A percentile compares a stretch with the other conserved stretches of the same genome.
phyloP scores from a whole-genome alignment of 106 monocot genomes.

The Ottelia alismoides region DNA sequence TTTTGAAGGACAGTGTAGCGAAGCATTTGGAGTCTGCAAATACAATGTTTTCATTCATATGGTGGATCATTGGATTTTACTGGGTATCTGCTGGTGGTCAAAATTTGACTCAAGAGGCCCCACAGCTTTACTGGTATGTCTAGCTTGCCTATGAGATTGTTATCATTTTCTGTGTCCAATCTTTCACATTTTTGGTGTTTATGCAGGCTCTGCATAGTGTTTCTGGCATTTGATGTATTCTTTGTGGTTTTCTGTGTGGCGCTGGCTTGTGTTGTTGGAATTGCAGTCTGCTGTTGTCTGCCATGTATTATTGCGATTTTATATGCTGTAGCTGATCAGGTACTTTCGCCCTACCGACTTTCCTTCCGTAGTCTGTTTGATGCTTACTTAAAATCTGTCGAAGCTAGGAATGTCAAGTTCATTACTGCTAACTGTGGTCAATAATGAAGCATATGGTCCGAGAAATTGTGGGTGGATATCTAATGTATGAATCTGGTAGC shows the following conservation, averaged over 20 bases:
- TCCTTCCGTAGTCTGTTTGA: too few species aligned
- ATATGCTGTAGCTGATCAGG: slow-evolving; percentile 82
- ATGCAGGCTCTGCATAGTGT: slow-evolving; percentile 66
- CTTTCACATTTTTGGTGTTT: too few species aligned
- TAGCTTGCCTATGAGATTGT: not conserved
- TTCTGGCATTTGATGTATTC: slow-evolving; percentile 81
- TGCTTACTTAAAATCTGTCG: too few species aligned
- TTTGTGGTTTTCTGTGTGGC: slow-evolving; percentile 79
- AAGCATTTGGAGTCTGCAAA: slow-evolving; percentile 84
- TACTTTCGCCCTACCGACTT: too few species aligned
- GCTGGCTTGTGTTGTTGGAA: slow-evolving; percentile 57
- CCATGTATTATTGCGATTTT: slow-evolving; percentile 79
- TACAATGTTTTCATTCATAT: slow-evolving; percentile 90
- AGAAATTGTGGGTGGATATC: too few species aligned
- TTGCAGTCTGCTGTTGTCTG: slow-evolving; percentile 75
- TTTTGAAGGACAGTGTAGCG: slow-evolving; percentile 55
- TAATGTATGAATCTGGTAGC: too few species aligned
- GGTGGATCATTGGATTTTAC: slow-evolving; percentile 95
- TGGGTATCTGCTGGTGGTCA: slow-evolving; percentile 85
- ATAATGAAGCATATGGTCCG: too few species aligned
- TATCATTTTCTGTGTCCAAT: not conserved
- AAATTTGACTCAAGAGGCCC: slow-evolving; percentile 49
- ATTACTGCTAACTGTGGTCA: too few species aligned
- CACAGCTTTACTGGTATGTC: slow-evolving; percentile 79
- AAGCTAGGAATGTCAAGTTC: too few species aligned